A percentile compares a stretch with the other conserved stretches of the same genome.
Evolutionary conservation across 768 basidiomycete species (phyloP).

Genomic region (Rhodosporidiobolus odoratus): DNA sequence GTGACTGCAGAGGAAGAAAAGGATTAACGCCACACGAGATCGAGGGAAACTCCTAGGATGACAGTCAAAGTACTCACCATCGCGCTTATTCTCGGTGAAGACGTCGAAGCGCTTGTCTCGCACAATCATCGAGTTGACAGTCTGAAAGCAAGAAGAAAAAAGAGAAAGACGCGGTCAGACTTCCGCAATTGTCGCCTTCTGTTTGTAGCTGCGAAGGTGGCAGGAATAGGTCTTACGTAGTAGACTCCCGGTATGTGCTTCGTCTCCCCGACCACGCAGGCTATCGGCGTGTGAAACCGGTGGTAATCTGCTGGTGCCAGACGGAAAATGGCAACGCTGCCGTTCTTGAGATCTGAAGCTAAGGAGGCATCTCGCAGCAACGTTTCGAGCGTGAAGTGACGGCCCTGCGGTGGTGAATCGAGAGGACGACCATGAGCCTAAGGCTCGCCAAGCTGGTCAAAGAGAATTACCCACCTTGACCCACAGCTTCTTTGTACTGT

Average conservation of each 20-base stretch:
- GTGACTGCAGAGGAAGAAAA: constrained; percentile 35
- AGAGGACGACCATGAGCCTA: not conserved
- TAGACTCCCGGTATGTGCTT: constrained; percentile 44
- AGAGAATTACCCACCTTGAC: constrained; percentile 27
- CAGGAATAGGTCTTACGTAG: constrained; percentile 30
- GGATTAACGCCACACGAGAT: not conserved
- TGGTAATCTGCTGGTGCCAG: constrained; percentile 81
- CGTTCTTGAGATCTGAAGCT: constrained; percentile 46
- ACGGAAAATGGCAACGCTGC: constrained; percentile 60
- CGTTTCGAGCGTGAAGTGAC: constrained; percentile 60
- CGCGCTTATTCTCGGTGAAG: constrained; percentile 46
- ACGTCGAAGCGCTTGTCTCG: constrained; percentile 46
- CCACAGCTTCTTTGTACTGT: constrained; percentile 66
- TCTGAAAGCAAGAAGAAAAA: constrained; percentile 6
- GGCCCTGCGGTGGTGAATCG: constrained; percentile 58
- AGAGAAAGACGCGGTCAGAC: not conserved
- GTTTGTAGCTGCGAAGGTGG: no score
- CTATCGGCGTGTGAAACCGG: constrained; percentile 56
- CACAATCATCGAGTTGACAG: constrained; percentile 40
- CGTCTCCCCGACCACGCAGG: constrained; percentile 52
- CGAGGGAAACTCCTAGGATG: no score
- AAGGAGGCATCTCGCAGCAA: constrained; percentile 55
- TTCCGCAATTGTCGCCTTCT: not conserved
- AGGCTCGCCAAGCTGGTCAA: not conserved
- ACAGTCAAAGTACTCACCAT: constrained; percentile 42